These are phyloP conservation scores for Aspergillus conjunctus DNA, from an alignment of 495 filamentous ascomycete genomes.

Conservation along the genomic window DNA sequence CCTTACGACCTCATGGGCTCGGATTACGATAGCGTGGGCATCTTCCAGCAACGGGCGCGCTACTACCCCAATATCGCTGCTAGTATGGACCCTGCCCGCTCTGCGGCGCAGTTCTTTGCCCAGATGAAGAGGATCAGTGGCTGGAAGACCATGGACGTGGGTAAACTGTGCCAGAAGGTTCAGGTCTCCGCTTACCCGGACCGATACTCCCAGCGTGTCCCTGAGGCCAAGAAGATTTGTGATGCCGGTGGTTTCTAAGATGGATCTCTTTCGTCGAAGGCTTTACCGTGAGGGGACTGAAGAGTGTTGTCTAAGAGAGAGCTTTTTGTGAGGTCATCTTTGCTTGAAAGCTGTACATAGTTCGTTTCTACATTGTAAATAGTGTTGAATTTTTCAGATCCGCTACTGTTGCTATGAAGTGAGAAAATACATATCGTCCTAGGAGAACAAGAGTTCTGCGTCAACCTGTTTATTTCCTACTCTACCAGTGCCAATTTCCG, in stretches of 20 bases:
- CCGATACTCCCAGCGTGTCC: not conserved
- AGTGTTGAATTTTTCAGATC: too few relatives aligned
- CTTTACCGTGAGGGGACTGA: too few relatives aligned
- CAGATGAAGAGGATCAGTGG: constrained; percentile 1
- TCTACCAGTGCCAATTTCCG: too few relatives aligned
- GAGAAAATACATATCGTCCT: too few relatives aligned
- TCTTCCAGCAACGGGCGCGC: constrained; percentile 6
- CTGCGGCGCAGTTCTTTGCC: not conserved
- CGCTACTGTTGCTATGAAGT: too few relatives aligned
- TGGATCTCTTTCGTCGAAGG: too few relatives aligned
- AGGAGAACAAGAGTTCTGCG: too few relatives aligned
- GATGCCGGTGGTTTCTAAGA: not conserved
- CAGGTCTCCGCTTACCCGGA: constrained; percentile 4
- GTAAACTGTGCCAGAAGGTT: not conserved
- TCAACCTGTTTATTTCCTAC: too few relatives aligned
- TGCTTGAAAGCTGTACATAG: too few relatives aligned
- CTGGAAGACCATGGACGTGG: not conserved
- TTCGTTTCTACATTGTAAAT: too few relatives aligned
- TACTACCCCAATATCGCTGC: not conserved
- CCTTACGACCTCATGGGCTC: not conserved
- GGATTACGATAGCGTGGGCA: constrained; percentile 9
- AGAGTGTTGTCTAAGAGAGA: too few relatives aligned
- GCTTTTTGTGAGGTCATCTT: too few relatives aligned
- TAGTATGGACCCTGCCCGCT: not conserved
- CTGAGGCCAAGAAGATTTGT: constrained; percentile 2